Base-by-base conservation (phyloP, 257 asterid genomes). In the Plantago major region DNA sequence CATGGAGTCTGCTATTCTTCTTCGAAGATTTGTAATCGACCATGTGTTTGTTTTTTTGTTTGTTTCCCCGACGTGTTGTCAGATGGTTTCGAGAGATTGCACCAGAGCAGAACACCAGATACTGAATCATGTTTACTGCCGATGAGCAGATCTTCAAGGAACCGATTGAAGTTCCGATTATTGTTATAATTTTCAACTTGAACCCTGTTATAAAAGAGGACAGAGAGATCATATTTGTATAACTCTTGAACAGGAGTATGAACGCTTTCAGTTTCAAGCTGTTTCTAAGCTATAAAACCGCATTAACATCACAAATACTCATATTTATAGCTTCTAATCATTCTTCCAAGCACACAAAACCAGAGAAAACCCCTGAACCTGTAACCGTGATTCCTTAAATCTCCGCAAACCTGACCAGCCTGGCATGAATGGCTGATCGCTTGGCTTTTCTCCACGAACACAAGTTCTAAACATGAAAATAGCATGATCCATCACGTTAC, bases 301-400 rank as follows among this genome's bases (percentile, higher is more conserved):
- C 33, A 11, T 53, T 53, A 53, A 40, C 18, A 26, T 5, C 15
- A n/a, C 58, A 53, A 10, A 19, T 53, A 5, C n/a, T 11, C 42
- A 26, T 12, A 12, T 28, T n/a, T n/a, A 26, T 26, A 26, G 37
- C 40, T 10, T n/a, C 67, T 65, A 78, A 50, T 75, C 81, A 74
- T 60, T 78, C 78, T 71, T 85, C 88, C 95, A 86, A 75, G 88
- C 95, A 83, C 82, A 73, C 46, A 86, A 68, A 51, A 86, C 73
- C 63, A 86, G 47, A 13, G 95, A 81, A 71, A 86, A 83, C 6
- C 83, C 88, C 56, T 58, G 72, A 38, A 54, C 58, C 37, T 73
- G 70, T 17, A 70, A 68, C 42, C 68, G 60, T 10, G 66, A 16
- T 54, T 64, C 74, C 51, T 63, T 68, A 48, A 64, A 61, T 28